A percentile compares a stretch with the other conserved stretches of the same genome.
phyloP scores from a whole-genome alignment of 805 yeast genomes.

The Lachancea sp. region DNA sequence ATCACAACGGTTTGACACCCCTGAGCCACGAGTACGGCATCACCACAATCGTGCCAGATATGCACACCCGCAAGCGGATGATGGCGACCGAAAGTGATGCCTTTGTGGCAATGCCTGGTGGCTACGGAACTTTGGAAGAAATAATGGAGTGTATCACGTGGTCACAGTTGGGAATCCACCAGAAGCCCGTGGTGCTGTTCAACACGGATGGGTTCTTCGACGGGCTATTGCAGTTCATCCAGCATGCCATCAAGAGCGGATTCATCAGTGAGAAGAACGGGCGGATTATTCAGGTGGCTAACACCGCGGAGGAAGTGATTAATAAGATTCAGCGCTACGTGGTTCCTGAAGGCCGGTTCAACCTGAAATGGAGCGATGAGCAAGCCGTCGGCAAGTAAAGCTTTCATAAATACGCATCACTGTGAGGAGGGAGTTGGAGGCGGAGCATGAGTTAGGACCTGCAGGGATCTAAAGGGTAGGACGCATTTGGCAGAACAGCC shows the following conservation, averaged over 20 bases:
- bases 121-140: constrained; percentile 86
- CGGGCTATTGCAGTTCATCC: constrained; percentile 54
- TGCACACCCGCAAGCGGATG: constrained; percentile 82
- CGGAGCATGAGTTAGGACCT: too few relatives aligned
- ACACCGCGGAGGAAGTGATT: constrained; percentile 62
- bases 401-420: too few relatives aligned
- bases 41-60: constrained; percentile 75
- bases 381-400: constrained; percentile 7
- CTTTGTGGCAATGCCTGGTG: constrained; percentile 87
- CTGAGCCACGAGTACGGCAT: constrained; percentile 55
- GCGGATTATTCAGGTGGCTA: constrained; percentile 61
- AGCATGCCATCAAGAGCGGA: constrained; percentile 53
- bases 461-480: too few relatives aligned
- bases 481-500: too few relatives aligned
- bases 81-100: constrained; percentile 87
- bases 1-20: constrained; percentile 62
- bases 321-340: constrained; percentile 52
- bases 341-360: constrained; percentile 68
- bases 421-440: too few relatives aligned
- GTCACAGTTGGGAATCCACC: constrained; percentile 83
- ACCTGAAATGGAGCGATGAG: constrained; percentile 56
- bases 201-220: constrained; percentile 80
- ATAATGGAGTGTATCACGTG: constrained; percentile 86
- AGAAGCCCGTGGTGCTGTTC: constrained; percentile 70
- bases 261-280: constrained; percentile 65